phyloP scores from a whole-genome alignment of 352 stramenopile species.

The Blastocystis sp. region DNA sequence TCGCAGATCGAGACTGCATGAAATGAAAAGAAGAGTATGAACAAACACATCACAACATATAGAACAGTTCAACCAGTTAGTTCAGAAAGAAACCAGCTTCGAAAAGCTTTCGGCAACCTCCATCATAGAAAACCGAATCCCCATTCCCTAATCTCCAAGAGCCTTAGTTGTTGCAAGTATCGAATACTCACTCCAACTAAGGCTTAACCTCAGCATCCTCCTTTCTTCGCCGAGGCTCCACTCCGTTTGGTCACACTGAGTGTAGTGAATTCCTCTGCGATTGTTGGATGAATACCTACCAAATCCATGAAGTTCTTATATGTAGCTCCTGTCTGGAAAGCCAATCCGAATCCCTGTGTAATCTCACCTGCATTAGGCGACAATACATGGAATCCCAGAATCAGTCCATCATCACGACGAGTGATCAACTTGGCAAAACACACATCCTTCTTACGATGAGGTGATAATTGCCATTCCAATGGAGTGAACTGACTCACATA shows the following conservation, averaged over 20 bases:
- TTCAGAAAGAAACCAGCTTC: background rate
- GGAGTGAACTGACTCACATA: constrained; percentile 89
- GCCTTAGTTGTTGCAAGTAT: background rate
- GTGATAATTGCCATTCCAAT: constrained; percentile 83
- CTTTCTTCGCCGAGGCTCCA: constrained; percentile 79
- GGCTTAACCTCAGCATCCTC: constrained; percentile 91
- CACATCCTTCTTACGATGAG: constrained; percentile 70
- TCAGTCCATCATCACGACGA: constrained; percentile 75
- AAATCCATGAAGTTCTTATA: constrained; percentile 83
- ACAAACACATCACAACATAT: background rate
- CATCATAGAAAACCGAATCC: background rate
- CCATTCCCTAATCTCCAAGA: background rate
- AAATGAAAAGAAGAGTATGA: background rate
- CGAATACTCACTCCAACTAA: background rate
- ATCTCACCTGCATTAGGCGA: constrained; percentile 93
- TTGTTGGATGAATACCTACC: constrained; percentile 91
- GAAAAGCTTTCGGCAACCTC: background rate
- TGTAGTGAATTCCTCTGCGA: constrained; percentile 85
- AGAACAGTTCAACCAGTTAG: background rate
- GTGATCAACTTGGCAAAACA: constrained; percentile 91
- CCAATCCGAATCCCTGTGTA: constrained; percentile 80
- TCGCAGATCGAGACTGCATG: background rate
- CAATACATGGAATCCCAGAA: constrained; percentile 94
- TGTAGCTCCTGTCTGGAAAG: constrained; percentile 85
- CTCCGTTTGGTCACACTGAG: constrained; percentile 86